Evolutionary conservation across 192 early-diverging fungal genomes (phyloP).

Genomic region (Mortierella antarctica): DNA sequence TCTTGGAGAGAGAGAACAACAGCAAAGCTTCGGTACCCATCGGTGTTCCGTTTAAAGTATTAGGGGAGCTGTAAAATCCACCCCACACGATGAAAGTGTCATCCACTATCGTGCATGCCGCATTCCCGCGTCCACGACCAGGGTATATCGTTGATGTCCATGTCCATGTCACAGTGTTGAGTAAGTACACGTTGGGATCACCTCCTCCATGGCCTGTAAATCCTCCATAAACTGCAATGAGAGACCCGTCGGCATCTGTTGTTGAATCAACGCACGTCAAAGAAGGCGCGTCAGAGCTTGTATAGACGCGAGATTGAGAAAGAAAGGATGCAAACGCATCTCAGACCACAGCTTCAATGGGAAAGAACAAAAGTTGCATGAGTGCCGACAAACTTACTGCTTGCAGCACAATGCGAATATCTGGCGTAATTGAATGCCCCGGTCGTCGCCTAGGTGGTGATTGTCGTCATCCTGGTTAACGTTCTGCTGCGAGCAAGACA

Average conservation of each 20-base stretch:
- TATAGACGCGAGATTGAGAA: too few species aligned
- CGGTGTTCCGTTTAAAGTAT: constrained; percentile 13
- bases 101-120: constrained; percentile 30
- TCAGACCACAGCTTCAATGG: neutral
- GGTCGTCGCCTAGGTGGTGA: constrained; percentile 27
- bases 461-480: neutral
- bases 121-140: constrained; percentile 21
- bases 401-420: constrained; percentile 27
- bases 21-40: constrained; percentile 18
- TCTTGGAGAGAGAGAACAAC: constrained; percentile 12
- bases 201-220: constrained; percentile 12
- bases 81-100: constrained; percentile 42
- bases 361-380: neutral
- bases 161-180: constrained; percentile 32
- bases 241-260: constrained; percentile 29
- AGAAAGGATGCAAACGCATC: neutral
- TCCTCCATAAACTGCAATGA: constrained; percentile 35
- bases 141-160: constrained; percentile 18
- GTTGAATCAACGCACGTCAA: neutral
- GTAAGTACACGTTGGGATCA: constrained; percentile 27
- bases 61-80: constrained; percentile 23
- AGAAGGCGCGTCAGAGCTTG: too few species aligned
- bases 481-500: neutral
- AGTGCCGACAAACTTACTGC: constrained; percentile 19
- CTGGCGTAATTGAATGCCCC: constrained; percentile 29